Base-by-base conservation (phyloP, 164 flowering plant species). In the Nelumbo lutea region DNA sequence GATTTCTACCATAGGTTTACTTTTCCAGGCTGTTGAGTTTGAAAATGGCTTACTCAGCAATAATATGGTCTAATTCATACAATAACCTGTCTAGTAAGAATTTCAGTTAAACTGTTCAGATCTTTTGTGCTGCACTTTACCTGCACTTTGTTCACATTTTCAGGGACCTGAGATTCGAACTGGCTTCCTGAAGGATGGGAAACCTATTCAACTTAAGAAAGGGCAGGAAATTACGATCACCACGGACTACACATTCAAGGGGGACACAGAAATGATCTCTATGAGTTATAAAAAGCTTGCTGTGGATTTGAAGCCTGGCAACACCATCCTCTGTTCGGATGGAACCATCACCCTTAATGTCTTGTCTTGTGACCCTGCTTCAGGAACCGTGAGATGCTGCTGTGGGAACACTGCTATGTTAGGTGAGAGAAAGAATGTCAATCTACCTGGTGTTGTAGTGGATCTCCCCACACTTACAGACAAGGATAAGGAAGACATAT, bases 131-230 rank as follows among this genome's bases (percentile, higher is more conserved):
- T 27, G 27, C 27, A 27, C 27, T 27, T 27, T 27, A 27, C 27
- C 27, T 27, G 27, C 70, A 5, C 38, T 57, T 52, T 53, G 11
- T 42, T 44, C 27, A 38, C 53, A 66, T 15, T 69, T 73, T 62
- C 79, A 87, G 91, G 91, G 91, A 46, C 91, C 91, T 44, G 91
- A 87, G 77, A 87, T 87, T 80, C 83, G 91, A 65, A 87, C 91
- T 66, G 91, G 91, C 61, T 87, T 87, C 67, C 73, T 87, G 13
- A 81, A 87, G 76, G 91, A 83, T 74, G 81, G 65, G 11, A 87
- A 87, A 66, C 85, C 91, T 15, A 72, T 87, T 66, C 91, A 85
- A 62, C 84, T 87, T 2, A 83, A 74, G 65, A 86, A 87, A 77
- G 91, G 91, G 42, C 86, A 81, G 67, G 91, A 87, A 68, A 81